Evolutionary conservation across 179 eudicot genomes (phyloP).

Genomic region (Beta macrorhiza): DNA sequence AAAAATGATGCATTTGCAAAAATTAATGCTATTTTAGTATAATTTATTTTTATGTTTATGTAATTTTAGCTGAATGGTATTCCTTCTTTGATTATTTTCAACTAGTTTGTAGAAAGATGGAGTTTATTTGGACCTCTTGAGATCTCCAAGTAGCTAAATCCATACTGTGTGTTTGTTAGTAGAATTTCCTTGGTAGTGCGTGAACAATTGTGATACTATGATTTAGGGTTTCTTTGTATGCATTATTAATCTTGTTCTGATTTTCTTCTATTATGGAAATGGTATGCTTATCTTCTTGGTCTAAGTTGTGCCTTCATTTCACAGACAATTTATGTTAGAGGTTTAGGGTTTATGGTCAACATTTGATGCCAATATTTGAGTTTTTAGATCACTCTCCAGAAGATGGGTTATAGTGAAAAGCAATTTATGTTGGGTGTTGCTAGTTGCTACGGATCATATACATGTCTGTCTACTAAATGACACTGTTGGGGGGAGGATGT

Average conservation of each 20-base stretch:
- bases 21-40: not conserved
- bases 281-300: not conserved
- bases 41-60: not conserved
- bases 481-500: not conserved
- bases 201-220: not conserved
- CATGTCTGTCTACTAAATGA: not conserved
- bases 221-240: not conserved
- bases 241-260: not conserved
- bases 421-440: not conserved
- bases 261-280: not conserved
- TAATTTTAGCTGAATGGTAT: not conserved
- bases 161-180: not conserved
- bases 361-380: not conserved
- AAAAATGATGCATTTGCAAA: not conserved
- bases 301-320: not conserved
- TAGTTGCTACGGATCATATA: not conserved
- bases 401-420: not conserved
- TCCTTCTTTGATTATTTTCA: not conserved
- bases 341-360: not conserved
- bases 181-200: not conserved
- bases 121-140: not conserved
- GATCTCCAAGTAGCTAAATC: not conserved
- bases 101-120: not conserved
- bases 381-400: not conserved
- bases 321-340: not conserved